phyloP scores from a whole-genome alignment of 352 stramenopile species.

The Phytophthora meadii region DNA sequence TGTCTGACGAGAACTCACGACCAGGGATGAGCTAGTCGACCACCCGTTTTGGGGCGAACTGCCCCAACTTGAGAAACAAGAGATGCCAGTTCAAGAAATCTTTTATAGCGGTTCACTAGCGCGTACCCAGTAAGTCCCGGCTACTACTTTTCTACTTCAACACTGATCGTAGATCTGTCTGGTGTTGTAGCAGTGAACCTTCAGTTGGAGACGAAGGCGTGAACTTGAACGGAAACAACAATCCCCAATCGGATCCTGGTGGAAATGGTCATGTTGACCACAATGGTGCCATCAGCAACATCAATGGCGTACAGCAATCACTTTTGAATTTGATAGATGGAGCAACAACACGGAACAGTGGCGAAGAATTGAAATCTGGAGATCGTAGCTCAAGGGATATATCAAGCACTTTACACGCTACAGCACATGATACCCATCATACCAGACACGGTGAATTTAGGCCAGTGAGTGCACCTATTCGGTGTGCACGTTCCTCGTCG shows the following conservation, averaged over 20 bases:
- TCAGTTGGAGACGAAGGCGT: slow-evolving; percentile 6
- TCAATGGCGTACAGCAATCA: not conserved
- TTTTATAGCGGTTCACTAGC: slow-evolving; percentile 44
- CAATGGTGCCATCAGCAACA: not conserved
- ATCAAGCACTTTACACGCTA: not conserved
- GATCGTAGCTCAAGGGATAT: slow-evolving; percentile 4
- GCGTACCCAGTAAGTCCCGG: slow-evolving; percentile 16
- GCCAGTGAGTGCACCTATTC: slow-evolving; percentile 23
- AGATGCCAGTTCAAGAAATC: slow-evolving; percentile 68
- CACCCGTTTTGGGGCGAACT: slow-evolving; percentile 75
- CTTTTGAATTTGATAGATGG: slow-evolving; percentile 7
- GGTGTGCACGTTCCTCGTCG: not conserved
- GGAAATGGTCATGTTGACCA: slow-evolving; percentile 3
- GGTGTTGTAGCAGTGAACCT: slow-evolving; percentile 1
- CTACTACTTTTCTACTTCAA: not conserved
- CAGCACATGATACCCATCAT: not conserved
- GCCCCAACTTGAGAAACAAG: slow-evolving; percentile 30
- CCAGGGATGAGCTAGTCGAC: slow-evolving; percentile 67
- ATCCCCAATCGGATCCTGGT: not conserved
- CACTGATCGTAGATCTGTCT: slow-evolving; percentile 2
- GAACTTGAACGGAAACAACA: slow-evolving; percentile 1
- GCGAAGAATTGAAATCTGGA: slow-evolving; percentile 8
- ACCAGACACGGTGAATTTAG: slow-evolving; percentile 3
- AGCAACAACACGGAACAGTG: not conserved
- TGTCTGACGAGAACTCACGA: slow-evolving; percentile 21